These are phyloP conservation scores for Phytophthora ohioensis DNA, from an alignment of 352 stramenopile species.

Conservation along the genomic window DNA sequence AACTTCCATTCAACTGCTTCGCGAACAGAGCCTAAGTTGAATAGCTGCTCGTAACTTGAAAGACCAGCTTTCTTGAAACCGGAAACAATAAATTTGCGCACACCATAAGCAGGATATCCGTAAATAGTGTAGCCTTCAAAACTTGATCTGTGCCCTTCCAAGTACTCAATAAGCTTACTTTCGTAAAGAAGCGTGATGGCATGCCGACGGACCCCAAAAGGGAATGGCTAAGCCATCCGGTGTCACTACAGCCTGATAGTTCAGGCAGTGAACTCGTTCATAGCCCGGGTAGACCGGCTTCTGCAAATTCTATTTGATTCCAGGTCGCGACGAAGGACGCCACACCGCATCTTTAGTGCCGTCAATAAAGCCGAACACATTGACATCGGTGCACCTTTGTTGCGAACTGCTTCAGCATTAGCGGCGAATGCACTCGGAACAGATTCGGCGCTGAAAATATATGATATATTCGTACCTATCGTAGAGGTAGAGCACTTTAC, in stretches of 20 bases:
- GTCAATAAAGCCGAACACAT: conserved; percentile 15
- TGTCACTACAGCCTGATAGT: conserved; percentile 12
- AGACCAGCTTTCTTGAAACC: conserved; percentile 9
- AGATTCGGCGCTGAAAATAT: conserved; percentile 6
- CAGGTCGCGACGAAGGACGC: conserved; percentile 1
- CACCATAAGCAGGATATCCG: not conserved
- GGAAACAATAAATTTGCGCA: conserved; percentile 1
- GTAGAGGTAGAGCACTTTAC: not conserved
- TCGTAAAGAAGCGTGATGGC: conserved; percentile 7
- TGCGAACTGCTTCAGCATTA: not conserved
- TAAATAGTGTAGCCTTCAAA: conserved; percentile 14
- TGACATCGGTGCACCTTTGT: conserved; percentile 7
- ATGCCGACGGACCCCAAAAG: conserved; percentile 9
- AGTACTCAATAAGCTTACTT: conserved; percentile 5
- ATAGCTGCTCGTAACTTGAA: not conserved
- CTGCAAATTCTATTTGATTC: conserved; percentile 2
- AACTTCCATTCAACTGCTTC: conserved; percentile 5
- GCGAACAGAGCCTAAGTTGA: conserved; percentile 8
- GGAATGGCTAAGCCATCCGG: conserved; percentile 7
- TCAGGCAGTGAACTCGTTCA: conserved; percentile 7
- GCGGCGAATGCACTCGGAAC: not conserved
- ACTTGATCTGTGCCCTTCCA: not conserved
- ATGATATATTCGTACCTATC: not conserved
- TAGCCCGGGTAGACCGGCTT: conserved; percentile 12
- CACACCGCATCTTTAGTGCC: conserved; percentile 16